Base-by-base conservation (phyloP, 768 basidiomycete species). In the Suillus weaverae region DNA sequence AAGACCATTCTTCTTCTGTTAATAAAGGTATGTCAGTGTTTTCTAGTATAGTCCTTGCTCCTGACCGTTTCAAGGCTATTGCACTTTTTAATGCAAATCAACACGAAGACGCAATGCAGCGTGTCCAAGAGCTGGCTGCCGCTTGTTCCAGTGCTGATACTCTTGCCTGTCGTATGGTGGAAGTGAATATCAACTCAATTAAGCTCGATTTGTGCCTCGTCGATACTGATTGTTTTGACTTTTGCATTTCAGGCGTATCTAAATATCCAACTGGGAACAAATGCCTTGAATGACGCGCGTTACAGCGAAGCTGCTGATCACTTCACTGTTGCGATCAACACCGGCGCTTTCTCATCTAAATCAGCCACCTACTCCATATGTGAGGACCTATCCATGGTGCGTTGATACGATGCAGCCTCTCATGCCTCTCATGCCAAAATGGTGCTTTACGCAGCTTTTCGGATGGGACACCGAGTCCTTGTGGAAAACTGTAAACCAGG, bases 81-180 rank as follows among this genome's bases (percentile, higher is more conserved):
- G 55, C 36, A 18, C 55, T 57, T 38, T 57, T 38, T 16, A 57
- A 57, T 57, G 55, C 36, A 26, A 26, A 57, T 22, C 55, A 38
- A 18, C 36, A 57, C 16, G 36, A 57, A 16, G 55, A 57, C 1
- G 55, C 55, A 26, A 38, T 57, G 14, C 36, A 26, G 14, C 36
- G 55, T 38, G 16, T 57, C 22, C 55, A 38, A 22, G 55, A 38
- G n/a, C 36, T 57, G 9, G 36, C 36, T 16, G 5, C 22, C 9
- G 22, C 22, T 10, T 57, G 36, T 8, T 16, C 9, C 22, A 16
- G 22, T 22, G 36, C 36, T 1, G 55, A 57, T 38, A 26, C 55
- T 26, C 7, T 38, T 22, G 14, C 36, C 2, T 57, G 36, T 57
- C 22, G 35, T 38, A 26, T 26, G 14, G 55, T 38, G 9, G 36